Percentiles rank a stretch among this genome's conserved stretches.
Conservation (phyloP, 2,329 filamentous ascomycete genomes). For the Scorias spongiosa region DNA sequence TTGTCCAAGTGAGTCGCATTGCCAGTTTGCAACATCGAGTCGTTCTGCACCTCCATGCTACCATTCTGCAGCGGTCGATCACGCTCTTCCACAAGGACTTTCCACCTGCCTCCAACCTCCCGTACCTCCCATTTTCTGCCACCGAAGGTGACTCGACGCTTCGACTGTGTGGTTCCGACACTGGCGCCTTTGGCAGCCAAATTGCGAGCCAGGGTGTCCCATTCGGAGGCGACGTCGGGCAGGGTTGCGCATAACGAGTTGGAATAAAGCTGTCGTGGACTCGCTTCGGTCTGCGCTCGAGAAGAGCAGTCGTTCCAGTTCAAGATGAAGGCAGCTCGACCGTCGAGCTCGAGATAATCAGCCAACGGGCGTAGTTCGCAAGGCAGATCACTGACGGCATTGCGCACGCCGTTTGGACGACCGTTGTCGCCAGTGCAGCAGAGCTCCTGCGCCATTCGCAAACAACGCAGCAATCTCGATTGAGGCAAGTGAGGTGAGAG, state of each 20-base stretch:
- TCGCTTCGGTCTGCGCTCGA: background rate
- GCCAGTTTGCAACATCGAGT: background rate
- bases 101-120: background rate
- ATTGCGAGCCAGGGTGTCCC: slow-evolving; percentile 3
- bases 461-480: background rate
- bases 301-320: background rate
- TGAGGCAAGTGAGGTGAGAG: background rate
- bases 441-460: background rate
- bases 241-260: slow-evolving; percentile 7
- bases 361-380: slow-evolving; percentile 8
- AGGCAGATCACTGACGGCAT: slow-evolving; percentile 2
- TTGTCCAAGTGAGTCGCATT: background rate
- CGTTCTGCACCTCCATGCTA: background rate
- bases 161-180: background rate
- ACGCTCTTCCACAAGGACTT: slow-evolving; percentile 1
- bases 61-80: background rate
- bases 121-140: background rate
- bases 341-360: slow-evolving; percentile 10
- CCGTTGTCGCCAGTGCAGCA: background rate
- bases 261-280: slow-evolving; percentile 2
- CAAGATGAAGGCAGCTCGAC: slow-evolving; percentile 8
- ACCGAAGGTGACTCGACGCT: background rate
- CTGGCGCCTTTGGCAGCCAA: background rate
- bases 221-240: slow-evolving; percentile 1
- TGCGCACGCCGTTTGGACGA: background rate